Evolutionary conservation across 1,284 basidiomycete genomes (phyloP).

Genomic region (Meira miltonrushii): DNA sequence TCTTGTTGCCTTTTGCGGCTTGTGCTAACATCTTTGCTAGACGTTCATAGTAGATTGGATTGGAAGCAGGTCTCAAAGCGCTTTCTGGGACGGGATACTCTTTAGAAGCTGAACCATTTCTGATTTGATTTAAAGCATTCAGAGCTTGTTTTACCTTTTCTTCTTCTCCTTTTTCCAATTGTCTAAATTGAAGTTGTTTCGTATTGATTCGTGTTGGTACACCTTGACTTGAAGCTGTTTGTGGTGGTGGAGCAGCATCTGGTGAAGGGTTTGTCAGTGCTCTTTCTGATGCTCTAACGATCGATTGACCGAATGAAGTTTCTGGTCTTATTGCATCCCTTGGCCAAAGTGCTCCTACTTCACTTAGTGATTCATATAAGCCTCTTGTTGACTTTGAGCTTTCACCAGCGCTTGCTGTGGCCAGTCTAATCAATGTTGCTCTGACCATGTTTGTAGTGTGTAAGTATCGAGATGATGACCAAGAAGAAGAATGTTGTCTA

Average conservation of each 20-base stretch:
- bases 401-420: no score
- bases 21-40: constrained; percentile 27
- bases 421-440: no score
- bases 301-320: constrained; percentile 36
- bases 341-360: constrained; percentile 38
- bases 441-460: no score
- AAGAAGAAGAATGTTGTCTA: no score
- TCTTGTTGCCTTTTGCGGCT: constrained; percentile 28
- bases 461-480: no score
- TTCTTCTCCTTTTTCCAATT: not conserved
- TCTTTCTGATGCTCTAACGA: constrained; percentile 30
- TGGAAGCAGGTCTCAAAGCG: constrained; percentile 32
- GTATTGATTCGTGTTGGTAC: constrained; percentile 1
- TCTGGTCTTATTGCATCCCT: constrained; percentile 41
- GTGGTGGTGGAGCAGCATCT: not conserved
- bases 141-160: not conserved
- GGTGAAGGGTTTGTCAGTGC: constrained; percentile 17
- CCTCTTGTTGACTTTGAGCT: constrained; percentile 15
- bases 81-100: constrained; percentile 28
- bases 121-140: constrained; percentile 1
- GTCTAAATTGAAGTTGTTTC: not conserved
- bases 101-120: not conserved
- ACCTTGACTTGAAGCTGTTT: not conserved
- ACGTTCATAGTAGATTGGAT: constrained; percentile 39
- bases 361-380: constrained; percentile 25